Evolutionary conservation across 345 rosid genomes (phyloP), one percentile per base, ranked within the genome.

Genomic region (Arabidopsis suecica): DNA sequence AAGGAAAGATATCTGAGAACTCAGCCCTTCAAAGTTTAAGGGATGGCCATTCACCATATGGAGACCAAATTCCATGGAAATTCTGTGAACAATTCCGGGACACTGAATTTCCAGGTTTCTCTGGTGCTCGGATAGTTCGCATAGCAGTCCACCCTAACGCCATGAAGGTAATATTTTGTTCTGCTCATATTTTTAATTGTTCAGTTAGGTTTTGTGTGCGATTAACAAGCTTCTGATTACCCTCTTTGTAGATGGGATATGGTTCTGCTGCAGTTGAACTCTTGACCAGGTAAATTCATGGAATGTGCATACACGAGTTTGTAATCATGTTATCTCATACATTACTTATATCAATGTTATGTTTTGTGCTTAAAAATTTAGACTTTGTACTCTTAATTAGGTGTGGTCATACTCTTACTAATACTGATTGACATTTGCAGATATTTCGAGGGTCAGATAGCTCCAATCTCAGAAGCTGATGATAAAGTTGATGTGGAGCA

Each of bases 51-150:
- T 90, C 86, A 71, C 99, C 99, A 7, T 86, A 45, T 84, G 99
- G 99, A 69, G 99, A 96, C 82, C 98, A 92, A 76, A 90, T 96
- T 66, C 98, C 99, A 32, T 96, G 99, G 99, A 96, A 96, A 78
- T 93, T 96, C 77, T 89, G 86, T 78, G 94, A 96, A 83, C 91
- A 91, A 68, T 96, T 89, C 55, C 86, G 87, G 66, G 94, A 96
- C 55, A 71, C 86, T 18, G 93, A 73, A 59, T 96, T 96, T 73
- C 99, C 99, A 63, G 81, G 83, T 61, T 89, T 96, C 70, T 96
- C 99, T 25, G 99, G 99, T 68, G 98, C 93, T 85, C 91, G 99
- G 51, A 89, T 95, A 41, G 99, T 93, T 50, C 93, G 99, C 63
- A 95, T 95, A 71, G 99, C 99, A 66, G 92, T 96, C 74, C 98